Conservation (phyloP, 768 basidiomycete species). For the Panellus pusillus region DNA sequence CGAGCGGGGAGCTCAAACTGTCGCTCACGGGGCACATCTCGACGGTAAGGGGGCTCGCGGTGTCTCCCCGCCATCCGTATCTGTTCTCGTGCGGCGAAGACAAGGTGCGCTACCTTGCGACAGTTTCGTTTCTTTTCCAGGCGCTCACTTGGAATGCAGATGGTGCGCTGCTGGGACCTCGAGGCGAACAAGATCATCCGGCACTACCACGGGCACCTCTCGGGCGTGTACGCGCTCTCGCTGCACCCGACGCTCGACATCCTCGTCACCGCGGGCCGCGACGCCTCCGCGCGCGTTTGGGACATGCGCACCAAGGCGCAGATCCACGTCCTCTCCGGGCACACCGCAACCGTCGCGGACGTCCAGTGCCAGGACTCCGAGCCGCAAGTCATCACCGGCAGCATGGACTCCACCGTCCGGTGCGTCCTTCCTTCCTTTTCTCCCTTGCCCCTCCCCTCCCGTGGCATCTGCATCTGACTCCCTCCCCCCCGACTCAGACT, state of each 20-base stretch:
- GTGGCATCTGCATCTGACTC: slow-evolving; percentile 11
- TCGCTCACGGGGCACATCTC: slow-evolving; percentile 97
- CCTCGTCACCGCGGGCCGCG: slow-evolving; percentile 92
- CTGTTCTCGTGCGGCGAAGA: slow-evolving; percentile 97
- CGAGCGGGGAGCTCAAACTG: slow-evolving; percentile 95
- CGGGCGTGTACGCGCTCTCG: slow-evolving; percentile 92
- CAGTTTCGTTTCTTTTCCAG: background rate
- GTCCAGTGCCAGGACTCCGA: slow-evolving; percentile 97
- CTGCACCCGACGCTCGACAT: slow-evolving; percentile 96
- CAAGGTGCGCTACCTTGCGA: slow-evolving; percentile 58
- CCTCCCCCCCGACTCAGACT: slow-evolving; percentile 46
- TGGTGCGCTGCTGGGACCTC: slow-evolving; percentile 99
- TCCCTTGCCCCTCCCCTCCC: background rate
- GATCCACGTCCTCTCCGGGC: slow-evolving; percentile 90
- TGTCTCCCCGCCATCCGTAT: slow-evolving; percentile 92
- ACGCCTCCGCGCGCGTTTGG: slow-evolving; percentile 97
- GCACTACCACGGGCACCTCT: slow-evolving; percentile 97
- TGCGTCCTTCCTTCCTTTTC: slow-evolving; percentile 30
- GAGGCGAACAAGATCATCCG: slow-evolving; percentile 99
- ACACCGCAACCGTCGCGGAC: slow-evolving; percentile 93
- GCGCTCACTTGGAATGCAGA: slow-evolving; percentile 47
- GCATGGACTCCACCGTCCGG: slow-evolving; percentile 97
- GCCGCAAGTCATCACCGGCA: slow-evolving; percentile 96
- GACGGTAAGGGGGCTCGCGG: slow-evolving; percentile 92
- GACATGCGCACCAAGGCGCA: slow-evolving; percentile 99